These are phyloP conservation scores for Setaria viridis DNA, from an alignment of 202 grass and related monocot species.

Conservation along the genomic window DNA sequence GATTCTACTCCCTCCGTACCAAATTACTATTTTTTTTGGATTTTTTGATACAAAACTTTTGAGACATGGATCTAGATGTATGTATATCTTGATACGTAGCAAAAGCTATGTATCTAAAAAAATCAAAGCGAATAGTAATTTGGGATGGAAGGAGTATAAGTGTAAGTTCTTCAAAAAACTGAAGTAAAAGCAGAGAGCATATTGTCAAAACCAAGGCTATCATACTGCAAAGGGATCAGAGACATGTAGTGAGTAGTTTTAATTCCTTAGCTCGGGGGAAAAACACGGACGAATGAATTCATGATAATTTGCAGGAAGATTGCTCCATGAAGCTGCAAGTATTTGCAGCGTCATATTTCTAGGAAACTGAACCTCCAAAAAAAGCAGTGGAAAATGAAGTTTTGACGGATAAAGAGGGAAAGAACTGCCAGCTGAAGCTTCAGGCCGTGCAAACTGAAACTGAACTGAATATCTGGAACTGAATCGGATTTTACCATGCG, in stretches of 20 bases:
- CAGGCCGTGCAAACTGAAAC: neutral
- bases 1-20: neutral
- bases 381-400: neutral
- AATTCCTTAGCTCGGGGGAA: neutral
- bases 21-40: too few species aligned
- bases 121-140: too few species aligned
- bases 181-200: neutral
- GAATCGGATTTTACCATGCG: conserved; percentile 56
- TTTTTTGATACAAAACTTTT: too few species aligned
- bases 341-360: neutral
- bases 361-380: neutral
- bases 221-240: neutral
- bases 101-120: too few species aligned
- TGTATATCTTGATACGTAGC: too few species aligned
- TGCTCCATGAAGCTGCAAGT: neutral
- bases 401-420: neutral
- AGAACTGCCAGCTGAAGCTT: neutral
- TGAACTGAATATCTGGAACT: neutral
- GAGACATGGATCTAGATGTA: too few species aligned
- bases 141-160: neutral
- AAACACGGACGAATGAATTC: neutral
- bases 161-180: neutral
- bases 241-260: neutral
- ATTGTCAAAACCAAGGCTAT: neutral
- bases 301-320: neutral